phyloP scores from a whole-genome alignment of 768 basidiomycete genomes.

The Tulasnella sp. region DNA sequence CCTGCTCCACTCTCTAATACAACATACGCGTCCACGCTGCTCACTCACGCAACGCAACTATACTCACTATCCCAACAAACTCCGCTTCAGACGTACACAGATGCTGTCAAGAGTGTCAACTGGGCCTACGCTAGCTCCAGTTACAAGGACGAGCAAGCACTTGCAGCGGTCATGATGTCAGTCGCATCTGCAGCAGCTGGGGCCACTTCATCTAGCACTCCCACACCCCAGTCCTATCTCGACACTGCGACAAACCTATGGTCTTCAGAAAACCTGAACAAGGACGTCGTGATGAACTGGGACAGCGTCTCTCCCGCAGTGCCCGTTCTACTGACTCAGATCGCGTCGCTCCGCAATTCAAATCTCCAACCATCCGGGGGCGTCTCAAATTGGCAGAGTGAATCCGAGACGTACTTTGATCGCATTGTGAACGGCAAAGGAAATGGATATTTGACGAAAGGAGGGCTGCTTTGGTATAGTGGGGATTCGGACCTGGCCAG shows the following conservation, averaged over 20 bases:
- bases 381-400: conserved; percentile 51
- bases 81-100: conserved; percentile 52
- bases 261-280: conserved; percentile 41
- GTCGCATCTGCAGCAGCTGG: conserved; percentile 43
- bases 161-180: conserved; percentile 69
- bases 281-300: conserved; percentile 73
- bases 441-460: conserved; percentile 47
- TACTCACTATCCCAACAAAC: conserved; percentile 69
- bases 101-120: conserved; percentile 51
- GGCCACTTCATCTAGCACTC: background rate
- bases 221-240: conserved; percentile 4
- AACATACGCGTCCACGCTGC: conserved; percentile 57
- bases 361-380: conserved; percentile 30
- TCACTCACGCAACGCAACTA: conserved; percentile 63
- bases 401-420: conserved; percentile 72
- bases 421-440: conserved; percentile 48
- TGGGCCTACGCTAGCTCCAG: conserved; percentile 58
- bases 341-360: conserved; percentile 36
- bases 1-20: conserved; percentile 62
- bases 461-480: conserved; percentile 70
- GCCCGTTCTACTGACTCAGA: conserved; percentile 64
- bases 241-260: conserved; percentile 10
- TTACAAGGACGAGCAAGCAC: conserved; percentile 61
- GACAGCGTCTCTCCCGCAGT: conserved; percentile 72
- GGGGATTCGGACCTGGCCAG: conserved; percentile 73